These are phyloP conservation scores for Myochromella boudieri DNA, from an alignment of 768 basidiomycete genomes.

Conservation along the genomic window DNA sequence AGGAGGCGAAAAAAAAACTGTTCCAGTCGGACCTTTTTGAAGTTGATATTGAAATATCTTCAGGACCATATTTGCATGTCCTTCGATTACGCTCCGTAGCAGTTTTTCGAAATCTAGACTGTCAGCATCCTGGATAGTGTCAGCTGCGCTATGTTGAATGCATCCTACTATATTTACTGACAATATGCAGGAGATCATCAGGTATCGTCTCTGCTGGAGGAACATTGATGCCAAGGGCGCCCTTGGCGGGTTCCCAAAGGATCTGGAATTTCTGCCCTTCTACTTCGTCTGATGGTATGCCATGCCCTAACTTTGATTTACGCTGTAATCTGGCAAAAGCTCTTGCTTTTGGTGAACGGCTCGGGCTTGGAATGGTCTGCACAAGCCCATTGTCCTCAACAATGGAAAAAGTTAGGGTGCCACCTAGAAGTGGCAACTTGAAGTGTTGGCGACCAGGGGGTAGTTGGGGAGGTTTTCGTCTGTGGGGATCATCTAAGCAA, in stretches of 20 bases:
- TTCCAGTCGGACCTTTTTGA: constrained; percentile 46
- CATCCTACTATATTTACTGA: constrained; percentile 34
- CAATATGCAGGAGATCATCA: constrained; percentile 49
- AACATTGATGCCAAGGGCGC: constrained; percentile 62
- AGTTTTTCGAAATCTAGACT: constrained; percentile 76
- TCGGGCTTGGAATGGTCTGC: constrained; percentile 41
- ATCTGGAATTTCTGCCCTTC: constrained; percentile 70
- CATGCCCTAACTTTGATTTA: constrained; percentile 55
- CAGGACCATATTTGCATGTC: constrained; percentile 66
- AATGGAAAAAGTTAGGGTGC: constrained; percentile 72
- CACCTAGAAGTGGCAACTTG: constrained; percentile 63
- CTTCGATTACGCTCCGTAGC: constrained; percentile 59
- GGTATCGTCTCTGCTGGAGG: constrained; percentile 47
- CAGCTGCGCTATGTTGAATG: neutral
- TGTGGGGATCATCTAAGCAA: constrained; percentile 11
- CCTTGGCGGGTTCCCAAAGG: constrained; percentile 73
- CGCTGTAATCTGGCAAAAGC: constrained; percentile 64
- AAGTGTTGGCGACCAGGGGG: constrained; percentile 33
- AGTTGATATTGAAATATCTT: constrained; percentile 54
- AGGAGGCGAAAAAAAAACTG: constrained; percentile 60
- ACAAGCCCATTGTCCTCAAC: constrained; percentile 45
- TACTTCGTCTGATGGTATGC: constrained; percentile 70
- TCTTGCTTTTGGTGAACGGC: constrained; percentile 53
- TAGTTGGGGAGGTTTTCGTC: constrained; percentile 22
- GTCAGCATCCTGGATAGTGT: constrained; percentile 49